phyloP scores from a whole-genome alignment of 2,329 filamentous ascomycete species.

The Plenodomus tracheiphilus region DNA sequence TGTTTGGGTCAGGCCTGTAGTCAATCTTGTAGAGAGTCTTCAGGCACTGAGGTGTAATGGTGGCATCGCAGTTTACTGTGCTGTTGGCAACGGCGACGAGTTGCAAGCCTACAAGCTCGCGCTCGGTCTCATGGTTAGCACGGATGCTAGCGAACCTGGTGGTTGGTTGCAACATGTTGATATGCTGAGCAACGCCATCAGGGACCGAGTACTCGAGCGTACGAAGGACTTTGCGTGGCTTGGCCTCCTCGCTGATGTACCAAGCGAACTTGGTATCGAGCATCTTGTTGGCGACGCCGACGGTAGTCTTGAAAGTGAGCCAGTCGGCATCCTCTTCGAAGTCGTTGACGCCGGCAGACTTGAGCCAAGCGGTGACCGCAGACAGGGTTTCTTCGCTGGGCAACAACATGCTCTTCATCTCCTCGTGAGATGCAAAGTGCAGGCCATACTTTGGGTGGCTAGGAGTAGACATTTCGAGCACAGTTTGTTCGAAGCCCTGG shows the following conservation, averaged over 20 bases:
- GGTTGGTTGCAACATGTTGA: constrained; percentile 57
- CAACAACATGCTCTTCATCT: constrained; percentile 50
- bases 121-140: constrained; percentile 20
- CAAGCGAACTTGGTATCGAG: constrained; percentile 55
- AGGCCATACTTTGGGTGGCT: constrained; percentile 53
- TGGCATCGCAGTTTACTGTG: constrained; percentile 23
- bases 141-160: constrained; percentile 51
- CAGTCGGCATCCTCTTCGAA: constrained; percentile 45
- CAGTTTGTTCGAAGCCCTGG: constrained; percentile 45
- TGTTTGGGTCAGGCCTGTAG: constrained; percentile 50
- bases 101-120: constrained; percentile 20
- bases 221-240: constrained; percentile 48
- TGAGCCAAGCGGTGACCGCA: constrained; percentile 51
- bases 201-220: constrained; percentile 49
- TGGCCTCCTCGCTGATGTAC: constrained; percentile 43
- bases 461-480: constrained; percentile 52
- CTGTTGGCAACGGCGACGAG: constrained; percentile 15
- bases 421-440: constrained; percentile 49
- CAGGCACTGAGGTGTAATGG: constrained; percentile 54
- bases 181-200: constrained; percentile 42
- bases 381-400: constrained; percentile 44
- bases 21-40: constrained; percentile 55
- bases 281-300: constrained; percentile 46
- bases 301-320: constrained; percentile 44
- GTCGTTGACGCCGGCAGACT: constrained; percentile 43